Conservation (phyloP, 106 monocot species). For the Narthecium ossifragum region DNA sequence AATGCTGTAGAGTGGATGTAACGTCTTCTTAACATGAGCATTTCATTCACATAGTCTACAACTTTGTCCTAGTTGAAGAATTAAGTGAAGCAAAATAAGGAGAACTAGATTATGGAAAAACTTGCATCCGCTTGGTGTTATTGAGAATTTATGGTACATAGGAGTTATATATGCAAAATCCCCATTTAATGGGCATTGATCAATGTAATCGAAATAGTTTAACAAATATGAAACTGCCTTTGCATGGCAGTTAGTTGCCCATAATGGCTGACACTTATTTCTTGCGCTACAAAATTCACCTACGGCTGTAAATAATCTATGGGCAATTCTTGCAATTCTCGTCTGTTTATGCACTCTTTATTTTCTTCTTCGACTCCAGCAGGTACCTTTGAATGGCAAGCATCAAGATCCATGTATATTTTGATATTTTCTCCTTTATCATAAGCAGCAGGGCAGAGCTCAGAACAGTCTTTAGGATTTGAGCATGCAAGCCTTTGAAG, state of each 20-base stretch:
- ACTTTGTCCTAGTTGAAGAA: too few relatives aligned
- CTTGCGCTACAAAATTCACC: not conserved
- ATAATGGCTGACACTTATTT: not conserved
- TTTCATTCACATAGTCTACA: too few relatives aligned
- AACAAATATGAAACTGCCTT: too few relatives aligned
- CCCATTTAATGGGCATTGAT: not conserved
- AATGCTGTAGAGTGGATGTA: too few relatives aligned
- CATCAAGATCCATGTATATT: conserved; percentile 70
- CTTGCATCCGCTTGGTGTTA: too few relatives aligned
- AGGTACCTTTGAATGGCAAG: conserved; percentile 67
- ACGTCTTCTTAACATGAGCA: too few relatives aligned
- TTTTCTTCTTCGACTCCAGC: conserved; percentile 39
- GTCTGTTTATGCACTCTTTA: conserved; percentile 18
- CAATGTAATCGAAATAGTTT: not conserved
- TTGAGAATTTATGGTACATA: too few relatives aligned
- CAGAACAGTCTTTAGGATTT: conserved; percentile 90
- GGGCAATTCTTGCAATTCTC: not conserved
- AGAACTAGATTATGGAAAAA: too few relatives aligned
- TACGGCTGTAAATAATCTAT: not conserved
- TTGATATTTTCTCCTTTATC: conserved; percentile 96
- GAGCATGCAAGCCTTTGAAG: conserved; percentile 92
- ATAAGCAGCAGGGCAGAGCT: conserved; percentile 91
- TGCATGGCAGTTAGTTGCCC: too few relatives aligned
- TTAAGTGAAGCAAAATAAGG: too few relatives aligned
- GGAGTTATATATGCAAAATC: not conserved